Percentiles rank a stretch among this genome's conserved stretches.
Evolutionary conservation across 2,329 filamentous ascomycete species (phyloP).

Genomic region (Hypoxylon sp.): DNA sequence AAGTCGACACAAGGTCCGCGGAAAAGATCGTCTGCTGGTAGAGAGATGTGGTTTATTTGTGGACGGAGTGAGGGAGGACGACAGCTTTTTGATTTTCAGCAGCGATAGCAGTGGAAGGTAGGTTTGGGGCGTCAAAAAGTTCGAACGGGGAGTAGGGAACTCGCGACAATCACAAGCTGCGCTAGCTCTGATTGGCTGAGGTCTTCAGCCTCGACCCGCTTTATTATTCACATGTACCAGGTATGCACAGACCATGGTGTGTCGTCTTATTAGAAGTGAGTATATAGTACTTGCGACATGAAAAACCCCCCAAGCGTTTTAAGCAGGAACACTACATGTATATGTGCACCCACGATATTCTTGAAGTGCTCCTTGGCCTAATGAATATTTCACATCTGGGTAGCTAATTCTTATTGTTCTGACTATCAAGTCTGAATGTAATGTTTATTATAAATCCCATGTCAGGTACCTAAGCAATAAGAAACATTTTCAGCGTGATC

Average conservation of each 20-base stretch:
- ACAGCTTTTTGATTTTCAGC: constrained; percentile 34
- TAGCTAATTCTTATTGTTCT: too few species aligned
- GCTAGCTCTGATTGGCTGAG: constrained; percentile 21
- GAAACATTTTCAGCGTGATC: background rate
- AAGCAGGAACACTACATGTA: too few species aligned
- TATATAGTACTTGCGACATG: constrained; percentile 1
- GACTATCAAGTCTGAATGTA: too few species aligned
- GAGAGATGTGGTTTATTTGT: constrained; percentile 3
- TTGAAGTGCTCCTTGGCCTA: too few species aligned
- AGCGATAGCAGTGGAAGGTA: constrained; percentile 27
- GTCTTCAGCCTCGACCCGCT: constrained; percentile 35
- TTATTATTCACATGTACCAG: constrained; percentile 15
- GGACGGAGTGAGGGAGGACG: constrained; percentile 12
- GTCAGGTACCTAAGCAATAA: background rate
- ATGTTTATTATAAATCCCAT: too few species aligned
- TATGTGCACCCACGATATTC: too few species aligned
- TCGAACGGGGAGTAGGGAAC: constrained; percentile 30
- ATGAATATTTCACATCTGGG: too few species aligned
- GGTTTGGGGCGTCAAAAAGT: constrained; percentile 39
- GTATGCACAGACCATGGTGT: constrained; percentile 2
- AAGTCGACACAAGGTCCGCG: constrained; percentile 5
- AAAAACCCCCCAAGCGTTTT: too few species aligned
- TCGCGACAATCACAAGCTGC: constrained; percentile 37
- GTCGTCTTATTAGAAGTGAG: background rate
- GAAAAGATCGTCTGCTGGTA: constrained; percentile 24